Conservation (phyloP, 2,329 filamentous ascomycete genomes). For the Pezicula neosporulosa region DNA sequence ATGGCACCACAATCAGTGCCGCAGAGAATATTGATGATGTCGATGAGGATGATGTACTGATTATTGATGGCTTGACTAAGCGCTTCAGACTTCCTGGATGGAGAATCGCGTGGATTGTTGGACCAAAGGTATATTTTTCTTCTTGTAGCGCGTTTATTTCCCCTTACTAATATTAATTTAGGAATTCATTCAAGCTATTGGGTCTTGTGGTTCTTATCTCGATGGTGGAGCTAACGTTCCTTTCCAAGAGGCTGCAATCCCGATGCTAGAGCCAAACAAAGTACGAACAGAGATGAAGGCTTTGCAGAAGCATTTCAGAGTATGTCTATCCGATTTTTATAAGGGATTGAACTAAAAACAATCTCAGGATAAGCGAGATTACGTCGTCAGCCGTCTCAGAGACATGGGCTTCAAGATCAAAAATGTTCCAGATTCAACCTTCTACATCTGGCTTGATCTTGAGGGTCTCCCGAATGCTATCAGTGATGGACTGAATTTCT, state of each 20-base stretch:
- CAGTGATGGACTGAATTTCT: constrained; percentile 93
- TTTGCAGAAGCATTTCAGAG: constrained; percentile 81
- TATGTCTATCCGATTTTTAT: constrained; percentile 25
- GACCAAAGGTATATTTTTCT: constrained; percentile 58
- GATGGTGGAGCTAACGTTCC: constrained; percentile 93
- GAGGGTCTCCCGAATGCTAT: constrained; percentile 74
- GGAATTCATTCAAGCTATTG: constrained; percentile 92
- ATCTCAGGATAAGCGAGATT: constrained; percentile 80
- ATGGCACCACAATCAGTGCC: constrained; percentile 83
- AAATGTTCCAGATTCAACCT: constrained; percentile 84
- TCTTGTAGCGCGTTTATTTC: background rate
- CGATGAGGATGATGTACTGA: constrained; percentile 83
- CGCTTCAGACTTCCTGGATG: constrained; percentile 93
- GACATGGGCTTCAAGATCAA: constrained; percentile 86
- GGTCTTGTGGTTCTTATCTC: constrained; percentile 88
- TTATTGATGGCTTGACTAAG: constrained; percentile 95
- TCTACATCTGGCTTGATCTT: constrained; percentile 81
- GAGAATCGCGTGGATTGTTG: constrained; percentile 95
- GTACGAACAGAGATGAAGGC: constrained; percentile 86
- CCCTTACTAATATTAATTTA: background rate
- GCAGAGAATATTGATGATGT: constrained; percentile 90
- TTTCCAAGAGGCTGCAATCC: constrained; percentile 89
- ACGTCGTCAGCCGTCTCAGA: constrained; percentile 73
- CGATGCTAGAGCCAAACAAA: constrained; percentile 84
- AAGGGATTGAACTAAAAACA: constrained; percentile 15